Percentiles rank a stretch among this genome's conserved stretches.
Conservation (phyloP, 306 rosid genomes). For the Ormosia emarginata region DNA sequence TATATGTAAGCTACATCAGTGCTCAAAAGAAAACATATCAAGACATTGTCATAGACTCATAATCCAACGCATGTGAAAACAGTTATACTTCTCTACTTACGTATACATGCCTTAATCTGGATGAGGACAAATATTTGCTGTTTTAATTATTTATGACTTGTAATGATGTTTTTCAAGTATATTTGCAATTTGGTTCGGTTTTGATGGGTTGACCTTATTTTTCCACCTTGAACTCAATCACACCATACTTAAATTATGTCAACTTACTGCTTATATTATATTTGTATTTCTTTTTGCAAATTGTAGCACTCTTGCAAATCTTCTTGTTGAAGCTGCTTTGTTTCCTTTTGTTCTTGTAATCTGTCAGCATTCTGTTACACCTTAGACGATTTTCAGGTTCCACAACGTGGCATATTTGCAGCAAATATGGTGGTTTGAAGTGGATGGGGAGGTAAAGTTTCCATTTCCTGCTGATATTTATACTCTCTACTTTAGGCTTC, state of each 20-base stretch:
- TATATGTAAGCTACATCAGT: neutral
- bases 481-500: slow-evolving; percentile 68
- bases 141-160: neutral
- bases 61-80: neutral
- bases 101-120: neutral
- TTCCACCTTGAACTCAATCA: neutral
- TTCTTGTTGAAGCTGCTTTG: neutral
- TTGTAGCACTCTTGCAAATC: neutral
- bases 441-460: slow-evolving; percentile 71
- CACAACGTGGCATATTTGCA: slow-evolving; percentile 65
- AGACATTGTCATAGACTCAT: neutral
- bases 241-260: neutral
- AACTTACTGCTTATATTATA: neutral
- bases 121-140: neutral
- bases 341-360: slow-evolving; percentile 1
- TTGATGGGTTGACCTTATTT: neutral
- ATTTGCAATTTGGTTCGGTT: neutral
- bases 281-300: neutral
- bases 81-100: neutral
- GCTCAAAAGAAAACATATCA: neutral
- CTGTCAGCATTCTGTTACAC: slow-evolving; percentile 25
- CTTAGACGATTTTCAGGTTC: slow-evolving; percentile 60
- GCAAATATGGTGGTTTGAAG: slow-evolving; percentile 90
- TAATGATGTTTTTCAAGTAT: neutral
- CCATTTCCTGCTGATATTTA: slow-evolving; percentile 80